Evolutionary conservation across 2,329 filamentous ascomycete genomes (phyloP), one percentile per base, ranked within the genome.

Genomic region (Alternaria atra): DNA sequence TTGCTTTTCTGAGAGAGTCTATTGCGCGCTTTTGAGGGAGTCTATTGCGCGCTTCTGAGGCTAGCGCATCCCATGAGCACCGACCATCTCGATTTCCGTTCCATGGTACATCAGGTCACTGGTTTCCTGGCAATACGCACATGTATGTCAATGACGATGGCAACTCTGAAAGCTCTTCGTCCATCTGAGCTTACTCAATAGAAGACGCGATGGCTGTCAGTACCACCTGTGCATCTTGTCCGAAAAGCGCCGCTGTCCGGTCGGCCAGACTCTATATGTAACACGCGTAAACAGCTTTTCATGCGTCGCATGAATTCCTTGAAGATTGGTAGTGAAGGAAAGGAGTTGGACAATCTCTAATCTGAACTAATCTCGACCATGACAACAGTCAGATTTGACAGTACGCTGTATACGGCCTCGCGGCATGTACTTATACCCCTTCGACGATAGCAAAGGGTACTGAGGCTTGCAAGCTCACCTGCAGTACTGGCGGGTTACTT

Each of bases 1-100:
- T 30, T 59, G 43, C 44, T 55, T 59, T 46, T 59, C 42, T 5
- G 43, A 32, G 43, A 27, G 20, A 50, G 46, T 7, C 46, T 27
- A 23, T 25, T 9, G 46, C 44, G 13, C 17, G n/a, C n/a, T 46
- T 59, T 34, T 5, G 43, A 32, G 43, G n/a, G n/a, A n/a, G n/a
- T n/a, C 39, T 23, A 10, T 42, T 23, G 39, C 20, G 40, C 40
- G 25, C 40, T 43, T 43, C 12, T 13, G 1, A 27, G 40, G 40
- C 40, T 32, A 32, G 30, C 32, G 30, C 30, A 34, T 34, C 34
- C 20, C n/a, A 15, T 9, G 13, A 50, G 30, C 46, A 34, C 30
- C 7, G 20, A 50, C 46, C 30, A n/a, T 50, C n/a, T 20, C 30
- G 30, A 35, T 50, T n/a, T 25, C 13, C 13, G 20, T 15, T 34